A percentile compares a stretch with the other conserved stretches of the same genome.
These are phyloP conservation scores for Apophysomyces trapeziformis DNA, from an alignment of 371 early-diverging fungal species.

Conservation along the genomic window DNA sequence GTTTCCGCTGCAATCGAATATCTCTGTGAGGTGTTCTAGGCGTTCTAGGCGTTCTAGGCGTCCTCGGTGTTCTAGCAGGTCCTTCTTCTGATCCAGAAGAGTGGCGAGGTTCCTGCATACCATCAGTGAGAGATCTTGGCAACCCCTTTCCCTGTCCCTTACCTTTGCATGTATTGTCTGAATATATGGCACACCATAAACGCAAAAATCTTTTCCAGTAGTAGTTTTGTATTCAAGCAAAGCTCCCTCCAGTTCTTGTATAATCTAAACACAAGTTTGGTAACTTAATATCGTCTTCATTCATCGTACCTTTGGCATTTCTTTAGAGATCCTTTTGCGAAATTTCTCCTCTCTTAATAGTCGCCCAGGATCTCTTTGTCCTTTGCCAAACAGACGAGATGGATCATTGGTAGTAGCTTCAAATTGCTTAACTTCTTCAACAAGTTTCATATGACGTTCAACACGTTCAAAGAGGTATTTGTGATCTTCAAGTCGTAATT, in stretches of 20 bases:
- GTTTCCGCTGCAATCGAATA: not conserved
- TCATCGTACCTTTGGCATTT: slow-evolving; percentile 41
- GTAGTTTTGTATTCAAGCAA: slow-evolving; percentile 41
- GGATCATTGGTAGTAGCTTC: slow-evolving; percentile 50
- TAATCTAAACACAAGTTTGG: slow-evolving; percentile 11
- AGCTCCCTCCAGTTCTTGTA: slow-evolving; percentile 42
- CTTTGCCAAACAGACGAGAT: slow-evolving; percentile 48
- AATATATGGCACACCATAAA: slow-evolving; percentile 45
- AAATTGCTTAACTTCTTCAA: slow-evolving; percentile 47
- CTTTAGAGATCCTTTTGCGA: slow-evolving; percentile 44
- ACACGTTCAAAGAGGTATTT: slow-evolving; percentile 45
- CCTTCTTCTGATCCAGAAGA: not conserved
- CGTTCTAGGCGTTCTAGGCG: not conserved
- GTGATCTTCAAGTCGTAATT: slow-evolving; percentile 39
- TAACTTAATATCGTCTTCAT: too few species aligned
- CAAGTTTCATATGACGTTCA: slow-evolving; percentile 43
- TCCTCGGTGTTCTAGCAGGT: not conserved
- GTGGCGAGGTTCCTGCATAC: not conserved
- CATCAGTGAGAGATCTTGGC: not conserved
- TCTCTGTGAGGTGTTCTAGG: slow-evolving; percentile 3
- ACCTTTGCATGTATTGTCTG: slow-evolving; percentile 27
- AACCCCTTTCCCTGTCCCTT: not conserved
- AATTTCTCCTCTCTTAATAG: slow-evolving; percentile 52
- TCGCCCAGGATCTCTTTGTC: slow-evolving; percentile 53
- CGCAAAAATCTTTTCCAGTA: slow-evolving; percentile 37